phyloP scores from a whole-genome alignment of 2,329 filamentous ascomycete species.

The Diaporthe destruens region DNA sequence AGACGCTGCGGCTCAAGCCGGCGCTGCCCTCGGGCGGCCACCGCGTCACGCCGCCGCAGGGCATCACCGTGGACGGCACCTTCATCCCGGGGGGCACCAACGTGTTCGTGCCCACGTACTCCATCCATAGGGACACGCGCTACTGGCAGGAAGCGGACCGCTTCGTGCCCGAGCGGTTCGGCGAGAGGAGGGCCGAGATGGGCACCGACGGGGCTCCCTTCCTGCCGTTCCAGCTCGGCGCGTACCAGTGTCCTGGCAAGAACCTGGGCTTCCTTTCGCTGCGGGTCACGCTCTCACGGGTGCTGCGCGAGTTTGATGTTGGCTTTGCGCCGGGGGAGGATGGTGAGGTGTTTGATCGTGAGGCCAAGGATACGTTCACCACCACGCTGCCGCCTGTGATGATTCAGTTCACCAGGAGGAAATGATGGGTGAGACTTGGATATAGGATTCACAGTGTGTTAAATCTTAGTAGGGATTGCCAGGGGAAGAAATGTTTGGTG shows the following conservation, averaged over 20 bases:
- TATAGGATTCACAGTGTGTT: too few relatives aligned
- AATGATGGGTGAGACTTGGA: neutral
- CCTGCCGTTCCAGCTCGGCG: slow-evolving; percentile 45
- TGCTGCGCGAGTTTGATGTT: slow-evolving; percentile 44
- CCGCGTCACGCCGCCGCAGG: slow-evolving; percentile 44
- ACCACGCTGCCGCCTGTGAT: slow-evolving; percentile 40
- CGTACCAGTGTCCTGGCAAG: slow-evolving; percentile 45
- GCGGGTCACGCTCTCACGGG: slow-evolving; percentile 41
- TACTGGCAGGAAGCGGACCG: slow-evolving; percentile 41
- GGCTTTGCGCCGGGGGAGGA: slow-evolving; percentile 45
- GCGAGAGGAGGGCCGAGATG: slow-evolving; percentile 42
- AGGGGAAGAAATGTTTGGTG: too few relatives aligned
- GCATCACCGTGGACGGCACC: slow-evolving; percentile 44
- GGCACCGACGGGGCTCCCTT: slow-evolving; percentile 44
- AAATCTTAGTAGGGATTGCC: neutral
- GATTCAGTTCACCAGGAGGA: slow-evolving; percentile 41
- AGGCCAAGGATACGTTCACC: slow-evolving; percentile 43
- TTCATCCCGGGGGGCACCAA: slow-evolving; percentile 46
- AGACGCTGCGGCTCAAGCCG: slow-evolving; percentile 42
- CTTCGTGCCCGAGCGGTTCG: slow-evolving; percentile 47
- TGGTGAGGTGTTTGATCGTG: slow-evolving; percentile 44
- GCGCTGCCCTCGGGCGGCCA: slow-evolving; percentile 39
- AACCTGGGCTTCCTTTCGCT: slow-evolving; percentile 44
- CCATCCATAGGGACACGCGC: slow-evolving; percentile 43
- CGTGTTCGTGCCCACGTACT: slow-evolving; percentile 39